phyloP scores from a whole-genome alignment of 1,139 yeast species.

The Saccharomyces hybrid region DNA sequence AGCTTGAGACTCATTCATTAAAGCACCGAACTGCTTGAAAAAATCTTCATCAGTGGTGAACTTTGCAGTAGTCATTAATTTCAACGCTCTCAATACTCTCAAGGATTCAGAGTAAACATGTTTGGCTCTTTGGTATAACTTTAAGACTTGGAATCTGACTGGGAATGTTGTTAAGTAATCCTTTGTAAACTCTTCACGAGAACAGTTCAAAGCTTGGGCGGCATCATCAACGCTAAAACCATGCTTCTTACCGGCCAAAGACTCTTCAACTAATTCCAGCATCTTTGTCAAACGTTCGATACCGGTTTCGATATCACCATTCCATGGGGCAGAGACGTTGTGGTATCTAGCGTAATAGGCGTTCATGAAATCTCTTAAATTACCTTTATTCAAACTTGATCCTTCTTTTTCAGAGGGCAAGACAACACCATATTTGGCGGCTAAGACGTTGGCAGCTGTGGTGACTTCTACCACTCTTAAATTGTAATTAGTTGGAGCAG shows the following conservation, averaged over 20 bases:
- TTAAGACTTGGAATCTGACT: conserved; percentile 48
- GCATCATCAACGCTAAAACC: conserved; percentile 49
- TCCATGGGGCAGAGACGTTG: conserved; percentile 36
- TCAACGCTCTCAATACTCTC: conserved; percentile 48
- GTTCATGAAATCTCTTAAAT: conserved; percentile 58
- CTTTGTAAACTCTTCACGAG: conserved; percentile 38
- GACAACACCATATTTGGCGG: conserved; percentile 39
- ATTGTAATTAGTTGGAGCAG: conserved; percentile 64
- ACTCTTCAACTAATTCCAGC: conserved; percentile 40
- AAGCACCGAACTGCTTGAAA: conserved; percentile 39
- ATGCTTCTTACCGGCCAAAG: conserved; percentile 31
- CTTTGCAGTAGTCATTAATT: conserved; percentile 30
- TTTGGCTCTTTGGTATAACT: conserved; percentile 50
- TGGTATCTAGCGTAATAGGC: conserved; percentile 36
- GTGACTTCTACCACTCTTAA: conserved; percentile 65
- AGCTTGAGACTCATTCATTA: conserved; percentile 54
- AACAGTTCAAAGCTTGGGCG: conserved; percentile 39
- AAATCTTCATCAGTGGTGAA: conserved; percentile 25
- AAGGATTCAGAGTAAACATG: conserved; percentile 60
- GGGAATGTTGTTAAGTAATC: conserved; percentile 48
- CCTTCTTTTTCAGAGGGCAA: conserved; percentile 40
- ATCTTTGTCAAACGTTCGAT: conserved; percentile 36
- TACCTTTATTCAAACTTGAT: conserved; percentile 47
- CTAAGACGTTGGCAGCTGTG: conserved; percentile 53
- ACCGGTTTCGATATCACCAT: conserved; percentile 42